Conservation (phyloP, 768 basidiomycete genomes). For the Phanerochaete carnosa region DNA sequence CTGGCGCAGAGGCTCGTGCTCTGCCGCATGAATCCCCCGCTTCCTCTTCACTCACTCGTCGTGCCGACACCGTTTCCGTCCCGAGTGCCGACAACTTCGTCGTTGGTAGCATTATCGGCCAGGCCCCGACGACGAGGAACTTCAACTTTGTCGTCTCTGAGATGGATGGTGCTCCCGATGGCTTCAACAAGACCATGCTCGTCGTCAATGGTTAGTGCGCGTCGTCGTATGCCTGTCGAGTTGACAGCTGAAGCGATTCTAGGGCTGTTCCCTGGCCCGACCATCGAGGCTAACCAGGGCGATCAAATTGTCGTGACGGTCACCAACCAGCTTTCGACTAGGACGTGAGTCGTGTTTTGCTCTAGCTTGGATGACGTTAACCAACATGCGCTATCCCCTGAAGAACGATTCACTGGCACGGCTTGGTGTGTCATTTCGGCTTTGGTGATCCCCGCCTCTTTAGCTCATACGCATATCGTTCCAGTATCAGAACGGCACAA, state of each 20-base stretch:
- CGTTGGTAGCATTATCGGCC: constrained; percentile 11
- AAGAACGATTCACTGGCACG: constrained; percentile 33
- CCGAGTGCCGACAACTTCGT: constrained; percentile 16
- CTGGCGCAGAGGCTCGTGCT: too few species aligned
- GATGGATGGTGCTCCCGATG: constrained; percentile 38
- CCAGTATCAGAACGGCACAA: constrained; percentile 42
- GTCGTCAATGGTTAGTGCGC: constrained; percentile 40
- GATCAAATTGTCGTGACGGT: constrained; percentile 35
- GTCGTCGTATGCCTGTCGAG: not conserved
- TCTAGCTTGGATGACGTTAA: not conserved
- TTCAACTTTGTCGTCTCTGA: constrained; percentile 41
- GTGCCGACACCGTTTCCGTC: not conserved
- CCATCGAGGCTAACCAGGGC: constrained; percentile 35
- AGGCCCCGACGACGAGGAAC: constrained; percentile 36
- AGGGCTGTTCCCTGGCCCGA: constrained; percentile 35
- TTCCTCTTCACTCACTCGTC: not conserved
- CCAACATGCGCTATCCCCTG: not conserved
- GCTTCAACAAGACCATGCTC: constrained; percentile 37
- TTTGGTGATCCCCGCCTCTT: not conserved
- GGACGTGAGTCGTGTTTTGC: constrained; percentile 23
- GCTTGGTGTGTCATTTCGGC: constrained; percentile 20
- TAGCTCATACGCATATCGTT: not conserved
- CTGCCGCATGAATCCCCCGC: too few species aligned
- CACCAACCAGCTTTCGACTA: constrained; percentile 28
- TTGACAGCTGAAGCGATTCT: not conserved